phyloP scores from a whole-genome alignment of 345 rosid species.

The Corchorus olitorius region DNA sequence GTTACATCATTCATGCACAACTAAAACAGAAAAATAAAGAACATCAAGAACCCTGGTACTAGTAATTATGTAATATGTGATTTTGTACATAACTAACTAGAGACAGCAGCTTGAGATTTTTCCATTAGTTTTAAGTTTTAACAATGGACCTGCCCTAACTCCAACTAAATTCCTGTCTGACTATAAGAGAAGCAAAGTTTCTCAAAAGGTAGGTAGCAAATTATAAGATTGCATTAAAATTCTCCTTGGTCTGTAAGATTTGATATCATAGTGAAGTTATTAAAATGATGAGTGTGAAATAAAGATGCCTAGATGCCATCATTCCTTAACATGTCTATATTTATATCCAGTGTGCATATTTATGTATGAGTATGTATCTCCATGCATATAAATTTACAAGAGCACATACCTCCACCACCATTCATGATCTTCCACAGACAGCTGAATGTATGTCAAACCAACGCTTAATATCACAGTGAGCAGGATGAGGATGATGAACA shows the following conservation, averaged over 20 bases:
- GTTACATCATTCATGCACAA: background rate
- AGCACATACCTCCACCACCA: slow-evolving; percentile 96
- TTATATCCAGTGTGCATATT: background rate
- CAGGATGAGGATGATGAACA: slow-evolving; percentile 56
- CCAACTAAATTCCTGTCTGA: background rate
- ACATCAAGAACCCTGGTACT: background rate
- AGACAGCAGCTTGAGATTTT: background rate
- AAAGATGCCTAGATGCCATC: background rate
- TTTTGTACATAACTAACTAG: background rate
- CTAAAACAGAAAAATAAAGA: background rate
- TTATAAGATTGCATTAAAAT: background rate
- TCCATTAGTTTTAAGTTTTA: background rate
- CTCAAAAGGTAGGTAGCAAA: background rate
- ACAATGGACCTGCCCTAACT: background rate
- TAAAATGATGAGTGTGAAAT: background rate
- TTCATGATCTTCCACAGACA: slow-evolving; percentile 76
- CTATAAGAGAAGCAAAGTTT: background rate
- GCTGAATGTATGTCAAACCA: slow-evolving; percentile 79
- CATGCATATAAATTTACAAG: slow-evolving; percentile 10
- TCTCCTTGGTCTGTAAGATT: background rate
- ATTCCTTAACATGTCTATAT: background rate
- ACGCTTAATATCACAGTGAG: slow-evolving; percentile 59
- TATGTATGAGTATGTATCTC: background rate
- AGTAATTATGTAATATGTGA: background rate
- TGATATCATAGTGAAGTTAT: background rate